Base-by-base conservation (phyloP, 108 stramenopile species). In the Stephanodiscus triporus region DNA sequence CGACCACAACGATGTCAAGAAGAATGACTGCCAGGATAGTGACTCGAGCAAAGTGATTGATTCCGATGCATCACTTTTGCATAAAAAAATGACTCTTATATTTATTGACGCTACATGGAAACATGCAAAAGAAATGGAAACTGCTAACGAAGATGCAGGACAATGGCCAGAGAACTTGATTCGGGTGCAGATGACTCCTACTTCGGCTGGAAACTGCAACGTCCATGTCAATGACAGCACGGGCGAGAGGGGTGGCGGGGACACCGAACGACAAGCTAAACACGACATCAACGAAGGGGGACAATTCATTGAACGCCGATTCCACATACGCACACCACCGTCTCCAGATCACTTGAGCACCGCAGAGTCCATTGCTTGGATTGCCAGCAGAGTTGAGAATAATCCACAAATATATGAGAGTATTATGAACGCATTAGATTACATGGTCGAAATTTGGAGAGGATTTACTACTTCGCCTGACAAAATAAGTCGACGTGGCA, bases 71-170 rank as follows among this genome's bases (percentile, higher is more conserved):
- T n/a, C n/a, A n/a, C n/a, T n/a, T n/a, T n/a, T 56, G 27, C 57
- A 0, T 10, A 66, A 78, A 45, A 89, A 83, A 38, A 76, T 91
- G 2, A 68, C 75, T 1, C 26, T 94, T 1, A 20, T 94, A 17
- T 81, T 88, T 16, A 66, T 94, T 40, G 92, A 94, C 83, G 92
- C 88, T 3, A 90, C 90, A 30, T 94, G 92, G 92, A 87, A 89
- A 50, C 88, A 86, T 66, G 89, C 92, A 13, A 67, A 65, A 23
- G 92, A 94, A 81, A 94, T 94, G 92, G 80, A 91, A 27, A 63
- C 69, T 11, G 89, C 88, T 64, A 72, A 57, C 9, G 56, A 51
- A 11, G 47, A 66, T 30, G 73, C 58, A 9, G 67, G 54, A 24
- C 61, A 76, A 36, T 90, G 88, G 67, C 89, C 88, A 20, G 19